A percentile compares a stretch with the other conserved stretches of the same genome.
These are phyloP conservation scores for Aspergillus sp. DNA, from an alignment of 2,329 filamentous ascomycete genomes.

Conservation along the genomic window DNA sequence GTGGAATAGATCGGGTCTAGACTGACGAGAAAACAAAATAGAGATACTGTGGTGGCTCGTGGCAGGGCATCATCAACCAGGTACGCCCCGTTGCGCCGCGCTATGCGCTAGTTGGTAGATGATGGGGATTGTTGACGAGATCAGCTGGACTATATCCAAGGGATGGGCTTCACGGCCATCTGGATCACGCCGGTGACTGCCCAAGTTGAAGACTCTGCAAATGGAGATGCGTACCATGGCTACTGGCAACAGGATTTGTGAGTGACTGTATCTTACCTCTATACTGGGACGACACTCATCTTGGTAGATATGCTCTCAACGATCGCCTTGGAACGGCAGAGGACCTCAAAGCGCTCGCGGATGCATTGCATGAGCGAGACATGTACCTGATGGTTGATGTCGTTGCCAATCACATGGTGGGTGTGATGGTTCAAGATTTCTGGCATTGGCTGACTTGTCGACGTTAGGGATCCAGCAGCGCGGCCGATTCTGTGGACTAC, in stretches of 20 bases:
- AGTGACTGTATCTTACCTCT: neutral
- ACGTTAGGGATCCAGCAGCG: constrained; percentile 46
- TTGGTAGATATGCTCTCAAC: constrained; percentile 55
- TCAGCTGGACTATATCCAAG: constrained; percentile 51
- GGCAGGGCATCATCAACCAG: constrained; percentile 45
- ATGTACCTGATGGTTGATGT: constrained; percentile 66
- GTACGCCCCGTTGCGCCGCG: too few species aligned
- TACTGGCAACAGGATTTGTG: constrained; percentile 53
- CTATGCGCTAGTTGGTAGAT: too few species aligned
- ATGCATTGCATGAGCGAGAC: constrained; percentile 53
- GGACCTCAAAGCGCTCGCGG: constrained; percentile 59
- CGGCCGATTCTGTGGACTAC: constrained; percentile 53
- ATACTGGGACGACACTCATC: neutral
- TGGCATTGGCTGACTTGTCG: too few species aligned
- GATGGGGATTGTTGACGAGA: too few species aligned
- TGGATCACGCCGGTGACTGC: constrained; percentile 50
- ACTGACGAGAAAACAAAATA: constrained; percentile 4
- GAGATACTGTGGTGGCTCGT: constrained; percentile 52
- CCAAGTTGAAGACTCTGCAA: constrained; percentile 38
- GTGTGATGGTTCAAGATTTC: neutral
- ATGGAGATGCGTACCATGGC: constrained; percentile 49
- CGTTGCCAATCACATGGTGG: constrained; percentile 57
- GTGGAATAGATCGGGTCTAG: neutral
- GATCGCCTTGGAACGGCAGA: constrained; percentile 58
- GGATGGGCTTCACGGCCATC: constrained; percentile 50